Base-by-base conservation (phyloP, 208 protist species). In the Crithidia mellificae region DNA sequence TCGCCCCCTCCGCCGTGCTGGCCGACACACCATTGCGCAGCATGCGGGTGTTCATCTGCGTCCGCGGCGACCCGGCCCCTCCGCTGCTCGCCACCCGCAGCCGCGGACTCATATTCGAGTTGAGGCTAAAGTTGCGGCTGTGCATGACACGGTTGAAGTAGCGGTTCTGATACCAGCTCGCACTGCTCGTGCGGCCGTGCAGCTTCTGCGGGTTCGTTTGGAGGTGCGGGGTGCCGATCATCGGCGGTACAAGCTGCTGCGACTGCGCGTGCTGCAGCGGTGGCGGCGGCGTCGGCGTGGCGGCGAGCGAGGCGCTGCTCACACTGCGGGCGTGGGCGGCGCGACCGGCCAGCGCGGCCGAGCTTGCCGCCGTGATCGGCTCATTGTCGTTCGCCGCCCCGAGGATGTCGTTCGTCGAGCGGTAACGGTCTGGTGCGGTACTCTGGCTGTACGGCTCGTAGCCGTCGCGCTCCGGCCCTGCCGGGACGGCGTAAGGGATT, bases 181-280 rank as follows among this genome's bases (percentile, higher is more conserved):
- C 63, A 65, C 86, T 88, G 51, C 83, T 81, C 7, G 77, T 88
- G 52, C 64, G 83, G 19, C 86, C 86, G 59, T 89, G 86, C 58
- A 88, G 47, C 51, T 53, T 30, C 41, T 17, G 17, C 15, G 32
- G 7, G 34, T 17, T 57, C 55, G 29, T 14, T 8, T 2, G 22
- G 22, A 29, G 46, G 32, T 43, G 47, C 17, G 15, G 41, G 20
- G 57, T 25, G 3, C 12, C 41, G 8, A 2, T 38, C 34, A 11
- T 38, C 7, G 34, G 7, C 34, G 11, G n/a, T n/a, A n/a, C n/a
- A n/a, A n/a, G n/a, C n/a, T n/a, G n/a, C n/a, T n/a, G n/a, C n/a
- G n/a, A n/a, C n/a, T n/a, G n/a, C n/a, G n/a, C n/a, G n/a, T n/a
- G n/a, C n/a, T n/a, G 29, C 43, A 2, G 62, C 52, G 5, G 30